Evolutionary conservation across 2,329 filamentous ascomycete genomes (phyloP), one percentile per base, ranked within the genome.

Genomic region (Monosporascus sp.): DNA sequence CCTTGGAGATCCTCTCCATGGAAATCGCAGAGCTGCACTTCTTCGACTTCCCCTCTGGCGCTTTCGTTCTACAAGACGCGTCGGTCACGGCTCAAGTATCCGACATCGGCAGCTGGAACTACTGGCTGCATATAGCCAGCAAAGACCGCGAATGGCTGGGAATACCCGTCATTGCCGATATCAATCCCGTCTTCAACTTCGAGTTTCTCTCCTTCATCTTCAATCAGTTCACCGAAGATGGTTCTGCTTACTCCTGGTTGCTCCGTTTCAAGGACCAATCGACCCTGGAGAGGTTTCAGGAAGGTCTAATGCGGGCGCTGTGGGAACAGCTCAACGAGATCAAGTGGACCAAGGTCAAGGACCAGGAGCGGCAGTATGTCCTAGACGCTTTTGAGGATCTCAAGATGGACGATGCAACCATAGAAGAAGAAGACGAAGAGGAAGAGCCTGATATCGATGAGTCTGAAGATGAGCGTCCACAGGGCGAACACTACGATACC

Each of bases 121-220:
- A 97, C 73, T 97, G 91, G 91, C 77, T 99, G 35, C 90, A 97
- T 66, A 87, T 97, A 52, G 82, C 83, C 43, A 86, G 87, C 57
- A 78, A 82, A 39, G 83, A 89, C 36, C 86, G 85, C 64, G 85
- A 92, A 51, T 97, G 91, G 90, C 77, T 99, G 2, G 91, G 91
- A 22, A 89, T 96, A 59, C 81, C 87, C 2, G 84, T 99, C 31
- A 78, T 91, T 31, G 87, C 90, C 7, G 94, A 99, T 62, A 90
- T 97, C 71, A 97, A 97, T 64, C 94, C 94, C 0, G 92, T 99
- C 20, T 99, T 97, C 77, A 97, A 97, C 73, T 97, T 97, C 61
- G 94, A 99, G 70, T 97, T 93, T 64, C 79, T 96, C n/a, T 97
- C 93, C 0, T 97, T 97, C 69, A 97, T 99, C 65, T 99, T 99